Percentiles rank a stretch among this genome's conserved stretches.
phyloP scores from a whole-genome alignment of 768 basidiomycete species.

The Mycena crocata region DNA sequence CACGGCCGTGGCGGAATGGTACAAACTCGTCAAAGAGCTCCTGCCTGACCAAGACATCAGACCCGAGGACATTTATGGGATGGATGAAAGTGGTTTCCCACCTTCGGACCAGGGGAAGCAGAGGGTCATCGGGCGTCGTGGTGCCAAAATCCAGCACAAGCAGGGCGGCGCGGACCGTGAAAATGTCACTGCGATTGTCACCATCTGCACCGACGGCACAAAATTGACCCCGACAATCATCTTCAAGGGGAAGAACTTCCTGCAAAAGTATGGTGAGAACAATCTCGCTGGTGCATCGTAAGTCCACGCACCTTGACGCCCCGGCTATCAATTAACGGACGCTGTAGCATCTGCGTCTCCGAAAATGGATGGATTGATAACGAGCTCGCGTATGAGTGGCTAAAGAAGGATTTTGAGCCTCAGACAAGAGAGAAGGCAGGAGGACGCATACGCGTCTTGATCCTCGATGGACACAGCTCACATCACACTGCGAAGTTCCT shows the following conservation, averaged over 20 bases:
- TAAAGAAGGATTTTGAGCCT: slow-evolving; percentile 42
- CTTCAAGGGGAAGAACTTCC: slow-evolving; percentile 50
- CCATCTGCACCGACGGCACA: slow-evolving; percentile 55
- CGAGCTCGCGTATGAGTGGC: background rate
- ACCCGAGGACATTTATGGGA: slow-evolving; percentile 30
- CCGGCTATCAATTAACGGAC: background rate
- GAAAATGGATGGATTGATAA: slow-evolving; percentile 47
- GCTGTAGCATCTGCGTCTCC: slow-evolving; percentile 35
- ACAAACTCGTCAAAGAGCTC: slow-evolving; percentile 4
- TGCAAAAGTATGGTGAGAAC: slow-evolving; percentile 45
- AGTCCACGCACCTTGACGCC: slow-evolving; percentile 28
- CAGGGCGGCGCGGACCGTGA: slow-evolving; percentile 45
- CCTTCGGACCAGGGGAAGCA: slow-evolving; percentile 5
- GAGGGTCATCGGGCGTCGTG: slow-evolving; percentile 15
- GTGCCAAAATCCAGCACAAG: slow-evolving; percentile 45
- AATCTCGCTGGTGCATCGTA: slow-evolving; percentile 51
- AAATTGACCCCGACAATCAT: slow-evolving; percentile 47
- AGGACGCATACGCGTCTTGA: slow-evolving; percentile 44
- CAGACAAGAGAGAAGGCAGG: slow-evolving; percentile 50
- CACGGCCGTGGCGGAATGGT: slow-evolving; percentile 18
- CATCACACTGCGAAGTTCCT: slow-evolving; percentile 10
- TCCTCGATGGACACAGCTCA: slow-evolving; percentile 51
- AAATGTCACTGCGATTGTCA: slow-evolving; percentile 51
- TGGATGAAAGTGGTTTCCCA: slow-evolving; percentile 36
- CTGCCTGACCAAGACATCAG: slow-evolving; percentile 12